phyloP scores from a whole-genome alignment of 441 rosid genomes.

The Erodium moschatum region DNA sequence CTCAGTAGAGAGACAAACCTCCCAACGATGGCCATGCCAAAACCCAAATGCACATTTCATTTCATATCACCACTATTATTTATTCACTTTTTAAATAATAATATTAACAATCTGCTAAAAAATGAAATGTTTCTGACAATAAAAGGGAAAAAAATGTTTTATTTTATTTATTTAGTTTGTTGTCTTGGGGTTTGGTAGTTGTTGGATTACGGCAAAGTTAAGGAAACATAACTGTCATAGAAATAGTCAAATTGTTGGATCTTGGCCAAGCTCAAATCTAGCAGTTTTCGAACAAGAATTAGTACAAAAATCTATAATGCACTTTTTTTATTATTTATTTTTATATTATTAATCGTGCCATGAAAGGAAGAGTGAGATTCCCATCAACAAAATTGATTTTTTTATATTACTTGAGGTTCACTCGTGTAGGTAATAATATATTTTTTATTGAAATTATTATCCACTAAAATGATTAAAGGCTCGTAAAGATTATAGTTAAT shows the following conservation, averaged over 20 bases:
- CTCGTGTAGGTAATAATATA: too few relatives aligned
- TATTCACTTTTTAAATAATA: too few relatives aligned
- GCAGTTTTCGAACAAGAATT: not conserved
- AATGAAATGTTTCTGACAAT: too few relatives aligned
- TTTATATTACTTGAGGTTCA: too few relatives aligned
- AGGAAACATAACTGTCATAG: conserved; percentile 9
- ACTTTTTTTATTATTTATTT: too few relatives aligned
- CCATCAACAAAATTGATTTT: not conserved
- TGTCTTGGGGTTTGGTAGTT: conserved; percentile 1
- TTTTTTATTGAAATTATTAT: too few relatives aligned
- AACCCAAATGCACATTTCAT: not conserved
- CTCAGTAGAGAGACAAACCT: conserved; percentile 18
- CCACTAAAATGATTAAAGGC: too few relatives aligned
- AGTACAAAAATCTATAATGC: not conserved
- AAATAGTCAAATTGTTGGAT: conserved; percentile 5
- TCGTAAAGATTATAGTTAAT: not conserved
- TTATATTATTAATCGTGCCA: not conserved
- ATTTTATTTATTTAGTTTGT: not conserved
- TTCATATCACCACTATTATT: not conserved
- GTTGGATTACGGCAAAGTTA: conserved; percentile 7
- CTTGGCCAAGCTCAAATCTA: not conserved
- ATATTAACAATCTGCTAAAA: not conserved
- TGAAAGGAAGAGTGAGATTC: not conserved
- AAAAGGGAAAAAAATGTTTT: too few relatives aligned
- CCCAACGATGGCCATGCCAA: conserved; percentile 6